These are phyloP conservation scores for Psilocybe subaeruginosa DNA, from an alignment of 768 basidiomycete species.

Conservation along the genomic window DNA sequence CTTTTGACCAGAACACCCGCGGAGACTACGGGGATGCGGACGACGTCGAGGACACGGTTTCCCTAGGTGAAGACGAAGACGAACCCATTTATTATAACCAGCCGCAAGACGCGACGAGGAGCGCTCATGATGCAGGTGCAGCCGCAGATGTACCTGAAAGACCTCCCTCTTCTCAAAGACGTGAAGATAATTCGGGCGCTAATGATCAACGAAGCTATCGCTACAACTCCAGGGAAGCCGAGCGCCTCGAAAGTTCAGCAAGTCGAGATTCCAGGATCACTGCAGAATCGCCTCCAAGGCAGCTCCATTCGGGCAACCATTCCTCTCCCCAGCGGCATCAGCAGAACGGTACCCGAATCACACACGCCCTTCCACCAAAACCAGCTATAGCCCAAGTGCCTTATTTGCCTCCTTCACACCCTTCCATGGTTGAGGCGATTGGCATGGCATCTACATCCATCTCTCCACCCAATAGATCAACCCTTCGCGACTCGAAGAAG, in stretches of 20 bases:
- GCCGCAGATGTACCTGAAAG: conserved; percentile 10
- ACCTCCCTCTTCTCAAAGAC: conserved; percentile 14
- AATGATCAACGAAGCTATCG: conserved; percentile 16
- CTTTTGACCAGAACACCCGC: conserved; percentile 22
- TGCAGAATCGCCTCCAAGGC: conserved; percentile 16
- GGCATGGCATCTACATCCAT: conserved; percentile 58
- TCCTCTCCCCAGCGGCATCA: conserved; percentile 27
- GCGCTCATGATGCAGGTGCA: neutral
- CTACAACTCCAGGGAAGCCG: conserved; percentile 7
- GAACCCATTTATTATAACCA: conserved; percentile 51
- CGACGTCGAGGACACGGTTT: conserved; percentile 64
- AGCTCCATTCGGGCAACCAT: conserved; percentile 14
- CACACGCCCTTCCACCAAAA: conserved; percentile 73
- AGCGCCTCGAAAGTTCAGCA: conserved; percentile 5
- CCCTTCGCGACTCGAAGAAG: conserved; percentile 44
- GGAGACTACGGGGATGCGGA: conserved; percentile 36
- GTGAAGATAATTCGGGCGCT: conserved; percentile 18
- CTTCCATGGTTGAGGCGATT: conserved; percentile 62
- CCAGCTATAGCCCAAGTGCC: conserved; percentile 55
- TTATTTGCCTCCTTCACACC: conserved; percentile 57
- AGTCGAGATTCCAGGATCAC: neutral
- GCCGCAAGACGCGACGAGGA: conserved; percentile 15
- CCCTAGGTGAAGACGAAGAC: conserved; percentile 74
- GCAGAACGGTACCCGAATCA: conserved; percentile 42
- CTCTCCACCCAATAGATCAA: conserved; percentile 25